Evolutionary conservation across 768 basidiomycete species (phyloP).

Genomic region (Coprinopsis sp.): DNA sequence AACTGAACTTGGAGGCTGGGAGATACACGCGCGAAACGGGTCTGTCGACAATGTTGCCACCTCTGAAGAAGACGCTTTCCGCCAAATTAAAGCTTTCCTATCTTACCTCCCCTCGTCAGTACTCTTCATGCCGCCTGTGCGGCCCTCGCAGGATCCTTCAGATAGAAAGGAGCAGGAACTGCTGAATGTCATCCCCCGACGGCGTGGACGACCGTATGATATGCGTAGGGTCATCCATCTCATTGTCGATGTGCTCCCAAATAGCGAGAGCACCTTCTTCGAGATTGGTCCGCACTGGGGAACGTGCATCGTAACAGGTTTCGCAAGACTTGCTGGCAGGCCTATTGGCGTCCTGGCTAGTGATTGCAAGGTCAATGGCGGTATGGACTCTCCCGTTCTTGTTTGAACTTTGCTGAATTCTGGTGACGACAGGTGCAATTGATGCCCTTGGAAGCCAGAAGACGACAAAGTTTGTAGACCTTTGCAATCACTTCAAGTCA

Average conservation of each 20-base stretch:
- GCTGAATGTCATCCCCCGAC: constrained; percentile 31
- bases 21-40: constrained; percentile 33
- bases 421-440: constrained; percentile 27
- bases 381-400: constrained; percentile 13
- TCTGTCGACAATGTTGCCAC: constrained; percentile 34
- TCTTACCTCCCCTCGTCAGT: constrained; percentile 39
- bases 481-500: constrained; percentile 40
- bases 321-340: constrained; percentile 31
- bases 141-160: constrained; percentile 18
- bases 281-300: constrained; percentile 38
- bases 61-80: constrained; percentile 33
- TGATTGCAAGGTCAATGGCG: constrained; percentile 36
- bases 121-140: constrained; percentile 29
- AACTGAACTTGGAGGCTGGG: constrained; percentile 32
- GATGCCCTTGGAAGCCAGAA: constrained; percentile 38
- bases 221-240: constrained; percentile 30
- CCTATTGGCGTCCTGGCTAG: constrained; percentile 34
- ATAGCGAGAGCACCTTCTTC: constrained; percentile 24
- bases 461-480: constrained; percentile 30
- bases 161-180: constrained; percentile 31
- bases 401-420: neutral
- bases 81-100: constrained; percentile 30
- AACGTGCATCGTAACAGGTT: constrained; percentile 32
- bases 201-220: constrained; percentile 31
- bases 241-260: constrained; percentile 26